Evolutionary conservation across 1,284 basidiomycete genomes (phyloP), one percentile per base, ranked within the genome.

Genomic region (Cutaneotrichosporon sp.): DNA sequence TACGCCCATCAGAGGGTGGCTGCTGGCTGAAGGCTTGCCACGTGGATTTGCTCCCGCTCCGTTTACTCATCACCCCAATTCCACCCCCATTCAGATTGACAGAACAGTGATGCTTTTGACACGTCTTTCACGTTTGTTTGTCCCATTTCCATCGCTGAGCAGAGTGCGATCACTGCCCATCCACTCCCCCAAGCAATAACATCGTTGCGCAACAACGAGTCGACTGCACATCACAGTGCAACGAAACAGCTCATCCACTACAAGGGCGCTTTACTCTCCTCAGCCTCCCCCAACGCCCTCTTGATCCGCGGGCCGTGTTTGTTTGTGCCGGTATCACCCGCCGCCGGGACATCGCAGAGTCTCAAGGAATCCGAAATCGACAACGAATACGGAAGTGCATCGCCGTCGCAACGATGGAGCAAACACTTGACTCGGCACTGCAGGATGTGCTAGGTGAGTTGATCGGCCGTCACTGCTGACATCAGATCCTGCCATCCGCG

Each of bases 401-500:
- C 22, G 16, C 17, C 19, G 27, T 6, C n/a, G 31, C 14, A 12
- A 51, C 38, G 10, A 59, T 59, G 57, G 54, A 59, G 33, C 33
- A 37, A 5, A 33, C 51, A 22, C 27, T 59, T 9, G 53, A 59
- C 24, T 33, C 53, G 10, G 45, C 54, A 10, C 51, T 59, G 17
- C 45, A 45, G 16, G 43, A 55, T 17, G 56, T 58, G 6, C 56
- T 58, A 16, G 57, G 57, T 59, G 17, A 39, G 51, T 9, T 17
- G 11, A 12, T 25, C 8, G 20, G 25, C 14, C 26, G n/a, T 48
- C 35, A 10, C 11, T 22, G 26, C 47, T 49, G 14, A 49, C 29
- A 7, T 16, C 38, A 41, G 47, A 49, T 14, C 47, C 47, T 6
- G 11, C 31, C 5, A 11, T 49, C 20, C 32, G 34, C 5, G 38